phyloP scores from a whole-genome alignment of 2,329 filamentous ascomycete genomes.

The Cladosporium sp. region DNA sequence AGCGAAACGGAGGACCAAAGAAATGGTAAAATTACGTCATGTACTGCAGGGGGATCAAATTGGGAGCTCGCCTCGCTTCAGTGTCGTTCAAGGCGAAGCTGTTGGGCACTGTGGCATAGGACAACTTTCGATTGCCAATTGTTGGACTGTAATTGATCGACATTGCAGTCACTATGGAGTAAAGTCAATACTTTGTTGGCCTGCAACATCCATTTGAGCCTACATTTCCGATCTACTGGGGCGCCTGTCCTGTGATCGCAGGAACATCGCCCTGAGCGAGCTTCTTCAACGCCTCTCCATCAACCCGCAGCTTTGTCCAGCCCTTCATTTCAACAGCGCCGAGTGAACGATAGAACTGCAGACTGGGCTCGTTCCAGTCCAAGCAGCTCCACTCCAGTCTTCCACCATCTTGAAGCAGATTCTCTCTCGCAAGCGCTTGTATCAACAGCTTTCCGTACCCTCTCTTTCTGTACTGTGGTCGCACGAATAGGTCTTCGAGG shows the following conservation, averaged over 20 bases:
- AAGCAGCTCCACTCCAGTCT: slow-evolving; percentile 87
- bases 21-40: no score
- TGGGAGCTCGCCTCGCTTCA: no score
- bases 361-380: slow-evolving; percentile 88
- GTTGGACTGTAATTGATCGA: no score
- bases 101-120: no score
- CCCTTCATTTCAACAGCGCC: slow-evolving; percentile 65
- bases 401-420: slow-evolving; percentile 65
- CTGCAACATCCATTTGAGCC: no score
- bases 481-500: slow-evolving; percentile 88
- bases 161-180: no score
- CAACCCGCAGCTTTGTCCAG: slow-evolving; percentile 73
- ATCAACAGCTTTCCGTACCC: slow-evolving; percentile 79
- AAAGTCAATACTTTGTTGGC: no score
- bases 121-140: no score
- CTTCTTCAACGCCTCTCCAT: slow-evolving; percentile 60
- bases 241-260: not conserved
- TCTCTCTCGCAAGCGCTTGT: slow-evolving; percentile 72
- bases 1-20: no score
- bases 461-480: slow-evolving; percentile 62
- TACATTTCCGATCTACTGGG: not conserved
- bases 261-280: slow-evolving; percentile 42
- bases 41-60: no score
- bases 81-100: no score
- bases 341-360: slow-evolving; percentile 69